These are phyloP conservation scores for Phytopythium oedochilum DNA, from an alignment of 352 stramenopile genomes.

Conservation along the genomic window DNA sequence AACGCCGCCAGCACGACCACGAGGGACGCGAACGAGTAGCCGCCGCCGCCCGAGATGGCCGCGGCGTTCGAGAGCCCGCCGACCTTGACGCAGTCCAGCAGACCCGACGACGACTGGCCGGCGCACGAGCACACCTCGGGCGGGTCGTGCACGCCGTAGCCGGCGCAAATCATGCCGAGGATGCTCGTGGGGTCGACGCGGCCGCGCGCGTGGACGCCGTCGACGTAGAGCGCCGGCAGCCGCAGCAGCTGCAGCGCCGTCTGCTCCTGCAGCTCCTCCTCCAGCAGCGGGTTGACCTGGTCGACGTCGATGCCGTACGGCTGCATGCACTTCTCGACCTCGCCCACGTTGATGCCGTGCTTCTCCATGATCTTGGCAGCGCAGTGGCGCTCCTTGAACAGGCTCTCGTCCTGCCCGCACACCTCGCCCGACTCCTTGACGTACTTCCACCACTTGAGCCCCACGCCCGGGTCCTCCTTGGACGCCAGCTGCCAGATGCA, in stretches of 20 bases:
- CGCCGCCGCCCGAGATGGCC: slow-evolving; percentile 36
- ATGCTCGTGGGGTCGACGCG: slow-evolving; percentile 86
- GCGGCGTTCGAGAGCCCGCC: slow-evolving; percentile 68
- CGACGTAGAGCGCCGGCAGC: slow-evolving; percentile 93
- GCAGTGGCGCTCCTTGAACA: slow-evolving; percentile 87
- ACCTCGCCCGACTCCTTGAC: slow-evolving; percentile 87
- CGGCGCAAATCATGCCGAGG: slow-evolving; percentile 81
- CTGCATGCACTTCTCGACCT: slow-evolving; percentile 92
- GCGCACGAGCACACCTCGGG: slow-evolving; percentile 75
- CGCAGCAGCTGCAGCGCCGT: slow-evolving; percentile 89
- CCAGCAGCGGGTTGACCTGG: slow-evolving; percentile 84
- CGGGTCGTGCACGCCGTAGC: slow-evolving; percentile 77
- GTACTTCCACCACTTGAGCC: slow-evolving; percentile 94
- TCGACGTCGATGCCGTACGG: slow-evolving; percentile 89
- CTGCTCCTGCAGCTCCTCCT: slow-evolving; percentile 89
- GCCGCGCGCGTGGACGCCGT: slow-evolving; percentile 91
- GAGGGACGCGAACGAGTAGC: slow-evolving; percentile 82
- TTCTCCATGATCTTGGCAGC: slow-evolving; percentile 90
- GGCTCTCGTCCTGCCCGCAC: slow-evolving; percentile 80
- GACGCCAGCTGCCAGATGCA: slow-evolving; percentile 94
- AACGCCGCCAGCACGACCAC: slow-evolving; percentile 84
- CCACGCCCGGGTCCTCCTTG: slow-evolving; percentile 77
- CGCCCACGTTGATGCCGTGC: slow-evolving; percentile 73
- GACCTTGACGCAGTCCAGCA: slow-evolving; percentile 68
- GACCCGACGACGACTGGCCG: slow-evolving; percentile 52